Percentiles rank a stretch among this genome's conserved stretches.
These are phyloP conservation scores for Pseudocercospora cruenta DNA, from an alignment of 2,329 filamentous ascomycete genomes.

Conservation along the genomic window DNA sequence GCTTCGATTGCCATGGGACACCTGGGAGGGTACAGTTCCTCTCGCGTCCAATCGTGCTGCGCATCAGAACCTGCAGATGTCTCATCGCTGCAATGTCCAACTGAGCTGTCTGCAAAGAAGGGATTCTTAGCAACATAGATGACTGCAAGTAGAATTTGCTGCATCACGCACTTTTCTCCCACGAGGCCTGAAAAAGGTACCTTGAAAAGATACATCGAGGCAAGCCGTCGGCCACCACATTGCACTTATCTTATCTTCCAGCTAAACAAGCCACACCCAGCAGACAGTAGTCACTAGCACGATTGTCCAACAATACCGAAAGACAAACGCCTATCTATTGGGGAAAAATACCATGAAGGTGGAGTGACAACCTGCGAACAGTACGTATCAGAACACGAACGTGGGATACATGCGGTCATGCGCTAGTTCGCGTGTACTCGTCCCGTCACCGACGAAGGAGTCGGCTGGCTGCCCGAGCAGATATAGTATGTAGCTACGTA, in stretches of 20 bases:
- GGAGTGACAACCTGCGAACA: not conserved
- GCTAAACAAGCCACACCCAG: not conserved
- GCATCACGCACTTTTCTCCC: not conserved
- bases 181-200: not conserved
- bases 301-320: not conserved
- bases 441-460: too few species aligned
- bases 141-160: not conserved
- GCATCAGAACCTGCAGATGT: not conserved
- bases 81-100: not conserved
- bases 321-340: not conserved
- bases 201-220: conserved; percentile 2
- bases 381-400: not conserved
- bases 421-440: not conserved
- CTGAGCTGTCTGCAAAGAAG: not conserved
- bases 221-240: not conserved
- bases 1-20: not conserved
- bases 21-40: not conserved
- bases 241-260: not conserved
- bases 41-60: not conserved
- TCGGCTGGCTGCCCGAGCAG: conserved; percentile 1
- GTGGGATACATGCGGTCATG: conserved; percentile 1
- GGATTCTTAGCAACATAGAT: not conserved
- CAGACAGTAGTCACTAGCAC: not conserved
- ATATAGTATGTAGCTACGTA: not conserved
- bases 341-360: not conserved